Evolutionary conservation across 2,329 filamentous ascomycete species (phyloP).

Genomic region (Neofusicoccum ribis): DNA sequence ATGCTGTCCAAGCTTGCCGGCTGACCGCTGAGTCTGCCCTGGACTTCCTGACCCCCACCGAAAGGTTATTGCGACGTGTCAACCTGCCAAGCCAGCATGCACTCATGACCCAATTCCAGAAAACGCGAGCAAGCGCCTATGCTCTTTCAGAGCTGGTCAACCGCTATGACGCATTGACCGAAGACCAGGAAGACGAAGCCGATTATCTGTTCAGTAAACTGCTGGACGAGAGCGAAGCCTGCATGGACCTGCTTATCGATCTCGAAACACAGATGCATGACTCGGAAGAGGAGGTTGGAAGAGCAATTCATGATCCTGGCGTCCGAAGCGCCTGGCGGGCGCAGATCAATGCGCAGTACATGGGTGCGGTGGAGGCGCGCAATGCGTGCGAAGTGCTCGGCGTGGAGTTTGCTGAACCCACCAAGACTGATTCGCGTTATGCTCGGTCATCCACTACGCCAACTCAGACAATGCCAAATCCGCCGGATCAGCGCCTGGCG

Average conservation of each 20-base stretch:
- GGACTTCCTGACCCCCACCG: slow-evolving; percentile 14
- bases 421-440: slow-evolving; percentile 6
- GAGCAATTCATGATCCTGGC: slow-evolving; percentile 46
- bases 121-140: slow-evolving; percentile 4
- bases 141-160: slow-evolving; percentile 56
- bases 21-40: slow-evolving; percentile 38
- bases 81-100: slow-evolving; percentile 31
- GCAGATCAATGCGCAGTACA: slow-evolving; percentile 60
- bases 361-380: slow-evolving; percentile 58
- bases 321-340: slow-evolving; percentile 60
- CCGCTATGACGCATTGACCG: slow-evolving; percentile 49
- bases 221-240: slow-evolving; percentile 37
- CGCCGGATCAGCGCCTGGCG: not conserved
- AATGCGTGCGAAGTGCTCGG: slow-evolving; percentile 59
- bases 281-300: slow-evolving; percentile 10
- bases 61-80: slow-evolving; percentile 12
- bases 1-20: slow-evolving; percentile 58
- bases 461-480: slow-evolving; percentile 17
- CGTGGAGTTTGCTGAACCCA: slow-evolving; percentile 33
- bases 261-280: slow-evolving; percentile 17
- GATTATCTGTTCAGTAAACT: slow-evolving; percentile 37
- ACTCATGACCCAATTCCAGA: slow-evolving; percentile 45
- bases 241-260: slow-evolving; percentile 38
- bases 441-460: slow-evolving; percentile 16
- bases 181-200: slow-evolving; percentile 53